Conservation (phyloP, 2,329 filamentous ascomycete species). For the Trichoderma asperellum region DNA sequence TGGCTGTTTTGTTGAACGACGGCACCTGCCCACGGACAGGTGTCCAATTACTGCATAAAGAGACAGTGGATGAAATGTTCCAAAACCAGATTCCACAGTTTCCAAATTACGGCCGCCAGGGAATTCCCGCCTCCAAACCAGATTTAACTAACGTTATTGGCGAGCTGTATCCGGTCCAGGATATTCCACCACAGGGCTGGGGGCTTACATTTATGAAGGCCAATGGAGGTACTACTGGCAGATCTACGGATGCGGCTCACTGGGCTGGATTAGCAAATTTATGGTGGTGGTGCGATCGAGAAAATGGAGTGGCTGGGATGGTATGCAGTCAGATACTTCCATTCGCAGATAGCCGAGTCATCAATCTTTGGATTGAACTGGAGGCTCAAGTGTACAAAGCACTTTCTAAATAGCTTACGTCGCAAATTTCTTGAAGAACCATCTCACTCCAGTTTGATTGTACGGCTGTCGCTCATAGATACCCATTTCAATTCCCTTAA, state of each 20-base stretch:
- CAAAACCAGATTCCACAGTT: constrained; percentile 21
- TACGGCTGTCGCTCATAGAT: constrained; percentile 4
- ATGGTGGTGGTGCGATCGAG: constrained; percentile 24
- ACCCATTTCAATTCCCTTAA: constrained; percentile 3
- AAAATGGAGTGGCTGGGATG: constrained; percentile 19
- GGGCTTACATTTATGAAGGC: constrained; percentile 17
- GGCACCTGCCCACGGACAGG: constrained; percentile 12
- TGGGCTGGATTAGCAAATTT: constrained; percentile 5
- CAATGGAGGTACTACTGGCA: constrained; percentile 5
- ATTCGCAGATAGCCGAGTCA: background rate
- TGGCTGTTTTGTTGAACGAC: constrained; percentile 12
- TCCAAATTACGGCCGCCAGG: constrained; percentile 11
- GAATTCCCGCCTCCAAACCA: background rate
- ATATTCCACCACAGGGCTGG: constrained; percentile 14
- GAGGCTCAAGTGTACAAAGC: constrained; percentile 17
- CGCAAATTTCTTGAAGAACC: background rate
- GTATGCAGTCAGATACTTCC: constrained; percentile 17
- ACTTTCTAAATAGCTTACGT: background rate
- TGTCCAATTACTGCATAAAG: constrained; percentile 1
- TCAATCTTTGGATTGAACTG: background rate
- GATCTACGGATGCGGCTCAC: background rate
- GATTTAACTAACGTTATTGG: background rate
- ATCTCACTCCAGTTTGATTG: constrained; percentile 6
- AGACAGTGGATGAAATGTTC: constrained; percentile 20
- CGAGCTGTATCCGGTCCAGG: constrained; percentile 8